Evolutionary conservation across 2,329 filamentous ascomycete species (phyloP).

Genomic region (Geosmithia flava): DNA sequence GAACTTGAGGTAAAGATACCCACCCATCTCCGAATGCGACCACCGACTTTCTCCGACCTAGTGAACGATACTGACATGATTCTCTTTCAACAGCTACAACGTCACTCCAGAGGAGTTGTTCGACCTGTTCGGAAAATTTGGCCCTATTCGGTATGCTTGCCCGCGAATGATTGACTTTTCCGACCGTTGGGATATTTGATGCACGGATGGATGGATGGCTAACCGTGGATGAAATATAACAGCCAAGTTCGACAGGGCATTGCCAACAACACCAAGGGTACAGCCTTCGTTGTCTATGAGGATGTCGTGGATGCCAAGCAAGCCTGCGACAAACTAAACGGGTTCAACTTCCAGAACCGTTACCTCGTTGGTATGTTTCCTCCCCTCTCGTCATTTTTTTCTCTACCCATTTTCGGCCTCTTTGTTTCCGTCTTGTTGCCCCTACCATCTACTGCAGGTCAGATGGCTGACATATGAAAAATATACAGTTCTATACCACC

Average conservation of each 20-base stretch:
- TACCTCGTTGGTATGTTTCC: conserved; percentile 81
- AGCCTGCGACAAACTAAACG: conserved; percentile 98
- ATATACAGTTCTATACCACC: conserved; percentile 44
- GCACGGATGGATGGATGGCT: conserved; percentile 32
- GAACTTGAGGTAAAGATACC: conserved; percentile 70
- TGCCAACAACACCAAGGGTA: conserved; percentile 93
- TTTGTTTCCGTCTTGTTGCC: neutral
- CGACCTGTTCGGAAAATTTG: conserved; percentile 97
- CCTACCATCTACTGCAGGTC: neutral
- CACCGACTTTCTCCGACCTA: neutral
- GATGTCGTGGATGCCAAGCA: conserved; percentile 98
- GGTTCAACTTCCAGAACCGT: conserved; percentile 99
- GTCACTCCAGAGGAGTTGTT: conserved; percentile 96
- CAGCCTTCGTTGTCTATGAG: conserved; percentile 98
- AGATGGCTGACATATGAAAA: neutral
- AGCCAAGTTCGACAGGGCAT: conserved; percentile 99
- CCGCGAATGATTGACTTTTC: neutral
- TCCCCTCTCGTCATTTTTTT: neutral
- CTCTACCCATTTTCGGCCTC: neutral
- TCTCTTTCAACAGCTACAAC: conserved; percentile 65
- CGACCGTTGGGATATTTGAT: neutral
- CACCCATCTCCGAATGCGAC: neutral
- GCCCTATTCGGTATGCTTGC: conserved; percentile 69
- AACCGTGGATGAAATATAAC: conserved; percentile 15
- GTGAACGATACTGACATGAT: neutral